Conservation (phyloP, 305 asterid genomes). For the Rubia tinctorum region DNA sequence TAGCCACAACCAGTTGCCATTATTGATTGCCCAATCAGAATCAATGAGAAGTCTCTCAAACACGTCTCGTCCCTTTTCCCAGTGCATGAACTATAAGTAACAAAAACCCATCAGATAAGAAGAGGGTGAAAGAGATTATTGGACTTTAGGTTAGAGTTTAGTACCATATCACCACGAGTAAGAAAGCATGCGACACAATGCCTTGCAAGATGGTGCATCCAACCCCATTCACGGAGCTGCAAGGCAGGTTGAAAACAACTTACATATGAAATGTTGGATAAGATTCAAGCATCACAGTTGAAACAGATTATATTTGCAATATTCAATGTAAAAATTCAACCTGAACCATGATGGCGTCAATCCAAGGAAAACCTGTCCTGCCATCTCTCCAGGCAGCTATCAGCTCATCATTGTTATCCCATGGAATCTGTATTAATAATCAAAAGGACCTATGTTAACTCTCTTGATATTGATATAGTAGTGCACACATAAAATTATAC, state of each 20-base stretch:
- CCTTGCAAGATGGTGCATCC: slow-evolving; percentile 98
- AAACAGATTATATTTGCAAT: background rate
- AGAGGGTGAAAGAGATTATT: slow-evolving; percentile 15
- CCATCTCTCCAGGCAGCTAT: slow-evolving; percentile 93
- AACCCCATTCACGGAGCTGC: slow-evolving; percentile 90
- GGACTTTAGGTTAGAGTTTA: slow-evolving; percentile 13
- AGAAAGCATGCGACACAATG: slow-evolving; percentile 93
- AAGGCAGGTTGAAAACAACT: slow-evolving; percentile 11
- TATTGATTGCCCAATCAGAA: slow-evolving; percentile 93
- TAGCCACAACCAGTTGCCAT: slow-evolving; percentile 95
- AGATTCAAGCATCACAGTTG: background rate
- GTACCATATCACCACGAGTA: slow-evolving; percentile 93
- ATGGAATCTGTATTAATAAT: slow-evolving; percentile 59
- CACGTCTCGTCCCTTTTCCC: slow-evolving; percentile 97
- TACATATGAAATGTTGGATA: background rate
- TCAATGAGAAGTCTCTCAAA: slow-evolving; percentile 91
- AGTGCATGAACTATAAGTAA: slow-evolving; percentile 63
- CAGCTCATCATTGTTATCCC: slow-evolving; percentile 73
- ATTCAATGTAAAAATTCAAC: slow-evolving; percentile 30
- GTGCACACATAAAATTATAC: background rate
- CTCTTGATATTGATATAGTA: background rate
- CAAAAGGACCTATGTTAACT: background rate
- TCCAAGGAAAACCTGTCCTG: slow-evolving; percentile 96
- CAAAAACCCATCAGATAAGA: slow-evolving; percentile 15
- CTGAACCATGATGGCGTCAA: slow-evolving; percentile 95